Evolutionary conservation across 495 filamentous ascomycete genomes (phyloP).

Genomic region (Tetracladium setigerum): DNA sequence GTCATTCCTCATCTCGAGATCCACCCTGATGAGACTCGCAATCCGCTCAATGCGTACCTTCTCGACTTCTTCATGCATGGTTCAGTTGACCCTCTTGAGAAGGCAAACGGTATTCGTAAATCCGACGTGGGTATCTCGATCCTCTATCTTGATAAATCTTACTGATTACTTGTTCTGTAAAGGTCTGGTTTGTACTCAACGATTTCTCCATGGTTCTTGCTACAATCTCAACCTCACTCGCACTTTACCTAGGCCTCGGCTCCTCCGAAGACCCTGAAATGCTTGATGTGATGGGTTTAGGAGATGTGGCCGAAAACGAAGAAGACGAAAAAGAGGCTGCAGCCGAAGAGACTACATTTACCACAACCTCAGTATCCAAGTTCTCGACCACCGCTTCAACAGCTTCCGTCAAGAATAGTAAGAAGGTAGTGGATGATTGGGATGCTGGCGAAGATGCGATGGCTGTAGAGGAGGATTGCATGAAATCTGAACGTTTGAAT

Average conservation of each 20-base stretch:
- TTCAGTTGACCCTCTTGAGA: slow-evolving; percentile 42
- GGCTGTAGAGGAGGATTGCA: slow-evolving; percentile 20
- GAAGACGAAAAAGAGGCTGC: slow-evolving; percentile 24
- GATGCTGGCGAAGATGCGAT: slow-evolving; percentile 23
- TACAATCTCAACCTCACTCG: slow-evolving; percentile 53
- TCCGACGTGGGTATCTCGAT: slow-evolving; percentile 64
- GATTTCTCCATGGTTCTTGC: slow-evolving; percentile 66
- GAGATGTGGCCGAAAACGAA: slow-evolving; percentile 25
- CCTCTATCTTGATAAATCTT: slow-evolving; percentile 36
- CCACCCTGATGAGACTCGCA: slow-evolving; percentile 39
- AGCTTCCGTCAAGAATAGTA: slow-evolving; percentile 17
- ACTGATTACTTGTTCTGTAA: slow-evolving; percentile 46
- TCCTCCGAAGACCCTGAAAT: slow-evolving; percentile 30
- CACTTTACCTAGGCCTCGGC: slow-evolving; percentile 29
- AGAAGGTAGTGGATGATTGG: slow-evolving; percentile 34
- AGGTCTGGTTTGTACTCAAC: slow-evolving; percentile 31
- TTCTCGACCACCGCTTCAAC: neutral
- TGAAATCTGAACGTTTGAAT: slow-evolving; percentile 9
- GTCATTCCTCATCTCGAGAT: slow-evolving; percentile 59
- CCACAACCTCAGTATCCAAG: neutral
- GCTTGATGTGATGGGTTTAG: slow-evolving; percentile 30
- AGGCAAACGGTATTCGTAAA: slow-evolving; percentile 49
- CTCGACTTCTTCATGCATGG: slow-evolving; percentile 72
- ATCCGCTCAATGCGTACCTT: slow-evolving; percentile 61
- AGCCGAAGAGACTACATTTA: slow-evolving; percentile 1